These are phyloP conservation scores for Phylloporus arenicola DNA, from an alignment of 768 basidiomycete genomes.

Conservation along the genomic window DNA sequence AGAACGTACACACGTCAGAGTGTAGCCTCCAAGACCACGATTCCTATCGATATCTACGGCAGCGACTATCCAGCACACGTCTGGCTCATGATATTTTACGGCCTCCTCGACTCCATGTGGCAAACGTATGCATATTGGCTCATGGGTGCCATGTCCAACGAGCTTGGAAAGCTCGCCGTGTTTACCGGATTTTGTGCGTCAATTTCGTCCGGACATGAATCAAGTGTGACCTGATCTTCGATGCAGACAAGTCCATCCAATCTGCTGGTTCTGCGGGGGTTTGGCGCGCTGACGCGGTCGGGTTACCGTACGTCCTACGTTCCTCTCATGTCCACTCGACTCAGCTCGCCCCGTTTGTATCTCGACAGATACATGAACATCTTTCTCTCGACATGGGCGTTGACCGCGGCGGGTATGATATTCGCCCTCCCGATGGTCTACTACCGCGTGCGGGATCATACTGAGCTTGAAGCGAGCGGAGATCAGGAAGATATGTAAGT, in stretches of 20 bases:
- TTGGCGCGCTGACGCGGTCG: constrained; percentile 66
- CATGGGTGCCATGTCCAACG: constrained; percentile 84
- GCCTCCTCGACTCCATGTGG: constrained; percentile 82
- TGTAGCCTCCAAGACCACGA: constrained; percentile 22
- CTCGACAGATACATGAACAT: constrained; percentile 56
- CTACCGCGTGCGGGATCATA: constrained; percentile 57
- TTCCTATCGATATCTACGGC: constrained; percentile 57
- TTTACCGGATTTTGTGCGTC: constrained; percentile 75
- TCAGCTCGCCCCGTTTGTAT: not conserved
- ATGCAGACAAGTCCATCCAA: constrained; percentile 66
- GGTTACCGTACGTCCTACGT: constrained; percentile 48
- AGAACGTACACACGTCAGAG: constrained; percentile 54
- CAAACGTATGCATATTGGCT: constrained; percentile 81
- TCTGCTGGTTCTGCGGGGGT: constrained; percentile 66
- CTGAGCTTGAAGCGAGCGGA: constrained; percentile 41
- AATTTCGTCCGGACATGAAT: not conserved
- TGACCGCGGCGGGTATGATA: constrained; percentile 59
- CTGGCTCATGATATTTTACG: constrained; percentile 65
- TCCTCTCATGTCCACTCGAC: not conserved
- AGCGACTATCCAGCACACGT: constrained; percentile 50
- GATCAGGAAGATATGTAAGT: constrained; percentile 47
- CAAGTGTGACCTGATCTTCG: not conserved
- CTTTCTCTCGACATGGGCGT: constrained; percentile 66
- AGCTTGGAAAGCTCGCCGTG: constrained; percentile 72
- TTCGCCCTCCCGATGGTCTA: constrained; percentile 72